A percentile compares a stretch with the other conserved stretches of the same genome.
Conservation (phyloP, 1,284 basidiomycete genomes). For the Sphaerobolus stellatus region DNA sequence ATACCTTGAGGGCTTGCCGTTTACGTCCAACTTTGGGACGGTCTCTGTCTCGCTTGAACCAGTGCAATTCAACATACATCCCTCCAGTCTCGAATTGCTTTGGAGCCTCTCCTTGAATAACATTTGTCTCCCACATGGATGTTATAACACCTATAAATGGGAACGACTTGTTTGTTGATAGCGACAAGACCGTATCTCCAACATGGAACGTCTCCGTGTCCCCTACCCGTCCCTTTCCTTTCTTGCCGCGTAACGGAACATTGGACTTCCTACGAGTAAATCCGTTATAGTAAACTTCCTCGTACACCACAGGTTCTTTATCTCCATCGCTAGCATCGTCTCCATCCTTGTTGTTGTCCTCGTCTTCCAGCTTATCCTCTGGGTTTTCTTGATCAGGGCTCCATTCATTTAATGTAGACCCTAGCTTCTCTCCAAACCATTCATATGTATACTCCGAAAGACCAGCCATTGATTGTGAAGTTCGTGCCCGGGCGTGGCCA, state of each 20-base stretch:
- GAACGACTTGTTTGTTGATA: constrained; percentile 36
- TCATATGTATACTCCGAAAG: too few relatives aligned
- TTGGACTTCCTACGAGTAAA: constrained; percentile 22
- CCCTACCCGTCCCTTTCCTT: constrained; percentile 29
- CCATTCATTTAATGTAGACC: too few relatives aligned
- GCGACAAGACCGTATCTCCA: constrained; percentile 65
- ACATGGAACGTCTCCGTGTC: constrained; percentile 41
- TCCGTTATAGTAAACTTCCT: constrained; percentile 41
- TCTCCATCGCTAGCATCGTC: constrained; percentile 22
- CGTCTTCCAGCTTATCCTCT: neutral
- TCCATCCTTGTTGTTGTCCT: neutral
- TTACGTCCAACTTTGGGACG: too few relatives aligned
- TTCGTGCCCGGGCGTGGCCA: too few relatives aligned
- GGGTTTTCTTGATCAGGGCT: too few relatives aligned
- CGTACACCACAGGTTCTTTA: constrained; percentile 22
- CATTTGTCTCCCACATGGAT: constrained; percentile 59
- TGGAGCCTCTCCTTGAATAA: constrained; percentile 26
- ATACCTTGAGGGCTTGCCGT: too few relatives aligned
- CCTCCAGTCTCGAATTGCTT: constrained; percentile 22
- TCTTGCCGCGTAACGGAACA: neutral
- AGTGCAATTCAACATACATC: constrained; percentile 61
- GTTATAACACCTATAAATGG: constrained; percentile 66
- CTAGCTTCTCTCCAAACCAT: too few relatives aligned
- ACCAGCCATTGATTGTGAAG: too few relatives aligned
- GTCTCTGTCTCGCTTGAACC: constrained; percentile 72